phyloP scores from a whole-genome alignment of 257 asterid genomes.

The Handroanthus guayacan region DNA sequence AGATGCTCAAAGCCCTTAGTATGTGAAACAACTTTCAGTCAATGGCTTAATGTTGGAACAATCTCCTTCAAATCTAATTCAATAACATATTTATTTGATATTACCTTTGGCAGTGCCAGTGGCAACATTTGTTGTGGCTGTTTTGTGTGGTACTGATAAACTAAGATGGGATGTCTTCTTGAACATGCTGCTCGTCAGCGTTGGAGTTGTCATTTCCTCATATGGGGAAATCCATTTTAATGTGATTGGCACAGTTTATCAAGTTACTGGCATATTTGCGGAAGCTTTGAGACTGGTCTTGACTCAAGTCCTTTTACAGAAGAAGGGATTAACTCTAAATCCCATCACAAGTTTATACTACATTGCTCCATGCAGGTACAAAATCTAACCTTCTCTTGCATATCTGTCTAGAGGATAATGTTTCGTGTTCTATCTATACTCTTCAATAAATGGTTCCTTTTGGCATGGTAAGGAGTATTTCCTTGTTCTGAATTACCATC shows the following conservation, averaged over 20 bases:
- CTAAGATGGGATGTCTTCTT: slow-evolving; percentile 71
- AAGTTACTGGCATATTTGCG: slow-evolving; percentile 84
- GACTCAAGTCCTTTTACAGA: slow-evolving; percentile 88
- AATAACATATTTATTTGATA: slow-evolving; percentile 8
- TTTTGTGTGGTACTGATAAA: slow-evolving; percentile 77
- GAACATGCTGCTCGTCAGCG: slow-evolving; percentile 83
- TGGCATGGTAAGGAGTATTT: neutral
- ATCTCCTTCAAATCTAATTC: slow-evolving; percentile 9
- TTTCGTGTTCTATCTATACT: slow-evolving; percentile 1
- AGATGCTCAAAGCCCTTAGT: slow-evolving; percentile 91
- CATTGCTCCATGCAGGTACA: slow-evolving; percentile 88
- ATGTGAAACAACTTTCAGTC: slow-evolving; percentile 38
- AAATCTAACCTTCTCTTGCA: slow-evolving; percentile 28
- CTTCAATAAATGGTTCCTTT: neutral
- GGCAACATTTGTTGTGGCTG: slow-evolving; percentile 82
- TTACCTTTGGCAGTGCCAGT: slow-evolving; percentile 70
- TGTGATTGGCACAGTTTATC: slow-evolving; percentile 78
- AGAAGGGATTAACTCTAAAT: slow-evolving; percentile 77
- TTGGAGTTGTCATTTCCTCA: slow-evolving; percentile 81
- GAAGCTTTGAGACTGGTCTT: slow-evolving; percentile 82
- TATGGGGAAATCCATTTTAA: slow-evolving; percentile 84
- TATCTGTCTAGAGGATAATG: neutral
- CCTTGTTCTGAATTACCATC: neutral
- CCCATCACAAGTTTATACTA: slow-evolving; percentile 84
- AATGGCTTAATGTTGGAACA: neutral